These are phyloP conservation scores for Microthlaspi erraticum DNA, from an alignment of 345 rosid species.

Conservation along the genomic window DNA sequence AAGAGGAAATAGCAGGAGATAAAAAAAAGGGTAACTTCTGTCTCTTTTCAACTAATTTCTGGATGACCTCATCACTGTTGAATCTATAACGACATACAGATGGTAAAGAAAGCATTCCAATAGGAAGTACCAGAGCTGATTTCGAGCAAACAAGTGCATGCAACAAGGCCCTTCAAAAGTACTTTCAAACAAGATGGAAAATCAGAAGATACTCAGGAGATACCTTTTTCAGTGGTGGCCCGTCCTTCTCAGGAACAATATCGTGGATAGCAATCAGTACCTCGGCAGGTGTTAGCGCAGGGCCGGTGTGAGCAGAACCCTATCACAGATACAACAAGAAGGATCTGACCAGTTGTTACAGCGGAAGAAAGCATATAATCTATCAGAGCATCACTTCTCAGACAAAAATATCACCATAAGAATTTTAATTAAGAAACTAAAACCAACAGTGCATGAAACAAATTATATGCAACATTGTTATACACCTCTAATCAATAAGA, in stretches of 20 bases:
- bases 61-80: not conserved
- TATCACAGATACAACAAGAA: slow-evolving; percentile 48
- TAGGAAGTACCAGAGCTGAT: slow-evolving; percentile 21
- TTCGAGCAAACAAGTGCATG: slow-evolving; percentile 33
- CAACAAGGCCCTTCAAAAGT: slow-evolving; percentile 13
- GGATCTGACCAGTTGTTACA: slow-evolving; percentile 19
- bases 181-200: slow-evolving; percentile 34
- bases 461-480: slow-evolving; percentile 12
- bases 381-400: slow-evolving; percentile 9
- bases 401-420: slow-evolving; percentile 10
- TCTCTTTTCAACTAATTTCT: slow-evolving; percentile 16
- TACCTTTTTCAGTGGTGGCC: slow-evolving; percentile 87
- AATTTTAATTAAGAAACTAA: not conserved
- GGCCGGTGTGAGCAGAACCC: slow-evolving; percentile 99
- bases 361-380: slow-evolving; percentile 13
- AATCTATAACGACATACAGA: slow-evolving; percentile 11
- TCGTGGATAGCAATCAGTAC: slow-evolving; percentile 96
- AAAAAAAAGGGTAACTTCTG: slow-evolving; percentile 24
- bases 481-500: not conserved
- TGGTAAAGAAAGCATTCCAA: slow-evolving; percentile 12
- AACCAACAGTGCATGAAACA: slow-evolving; percentile 3
- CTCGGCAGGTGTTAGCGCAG: slow-evolving; percentile 97
- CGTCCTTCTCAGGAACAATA: slow-evolving; percentile 83
- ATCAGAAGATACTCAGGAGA: slow-evolving; percentile 46
- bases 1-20: slow-evolving; percentile 9